Evolutionary conservation across 768 basidiomycete species (phyloP).

Genomic region (Amanita exitialis): DNA sequence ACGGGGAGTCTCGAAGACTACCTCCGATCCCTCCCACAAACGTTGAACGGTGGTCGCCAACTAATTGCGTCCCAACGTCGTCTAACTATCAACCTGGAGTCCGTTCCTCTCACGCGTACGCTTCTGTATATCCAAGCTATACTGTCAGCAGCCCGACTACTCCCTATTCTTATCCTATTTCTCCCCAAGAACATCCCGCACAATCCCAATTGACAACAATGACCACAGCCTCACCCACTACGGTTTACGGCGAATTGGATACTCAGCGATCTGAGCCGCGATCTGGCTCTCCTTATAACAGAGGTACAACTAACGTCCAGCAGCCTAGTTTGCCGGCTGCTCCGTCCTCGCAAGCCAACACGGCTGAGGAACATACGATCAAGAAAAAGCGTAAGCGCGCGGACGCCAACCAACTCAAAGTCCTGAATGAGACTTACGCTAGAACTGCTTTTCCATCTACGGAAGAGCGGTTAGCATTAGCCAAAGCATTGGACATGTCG

Average conservation of each 20-base stretch:
- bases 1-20: conserved; percentile 45
- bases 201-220: conserved; percentile 11
- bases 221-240: conserved; percentile 19
- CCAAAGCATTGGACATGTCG: conserved; percentile 73
- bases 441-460: conserved; percentile 85
- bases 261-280: conserved; percentile 27
- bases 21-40: conserved; percentile 47
- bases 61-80: conserved; percentile 19
- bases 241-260: conserved; percentile 22
- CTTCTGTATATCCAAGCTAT: conserved; percentile 41
- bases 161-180: conserved; percentile 32
- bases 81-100: conserved; percentile 21
- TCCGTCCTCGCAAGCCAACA: conserved; percentile 33
- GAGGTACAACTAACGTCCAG: conserved; percentile 26
- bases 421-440: conserved; percentile 70
- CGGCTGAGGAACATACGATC: conserved; percentile 52
- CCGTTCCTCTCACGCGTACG: conserved; percentile 54
- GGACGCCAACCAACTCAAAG: conserved; percentile 68
- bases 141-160: conserved; percentile 23
- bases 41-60: conserved; percentile 38
- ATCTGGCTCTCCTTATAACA: conserved; percentile 33
- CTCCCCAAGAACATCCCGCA: conserved; percentile 18
- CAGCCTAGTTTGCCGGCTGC: conserved; percentile 48
- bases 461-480: conserved; percentile 71
- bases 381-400: conserved; percentile 88